Evolutionary conservation across 495 filamentous ascomycete genomes (phyloP).

Genomic region (Filosporella fistucella): DNA sequence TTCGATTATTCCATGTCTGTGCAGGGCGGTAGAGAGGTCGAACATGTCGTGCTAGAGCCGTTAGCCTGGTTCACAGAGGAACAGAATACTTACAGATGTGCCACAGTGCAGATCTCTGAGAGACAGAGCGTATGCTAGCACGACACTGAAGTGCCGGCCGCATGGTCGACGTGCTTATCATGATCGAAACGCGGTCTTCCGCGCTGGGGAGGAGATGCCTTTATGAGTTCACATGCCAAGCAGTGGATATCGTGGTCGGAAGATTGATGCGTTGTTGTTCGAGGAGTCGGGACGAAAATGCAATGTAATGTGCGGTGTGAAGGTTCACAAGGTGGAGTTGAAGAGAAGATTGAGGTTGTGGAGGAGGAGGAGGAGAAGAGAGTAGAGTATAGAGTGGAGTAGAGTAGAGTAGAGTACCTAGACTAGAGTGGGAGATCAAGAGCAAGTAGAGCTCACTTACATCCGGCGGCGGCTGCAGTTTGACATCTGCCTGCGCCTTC

Average conservation of each 20-base stretch:
- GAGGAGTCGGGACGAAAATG: not conserved
- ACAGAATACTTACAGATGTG: conserved; percentile 10
- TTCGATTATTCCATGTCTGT: conserved; percentile 12
- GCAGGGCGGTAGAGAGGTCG: conserved; percentile 19
- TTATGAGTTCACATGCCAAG: not conserved
- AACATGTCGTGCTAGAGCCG: conserved; percentile 10
- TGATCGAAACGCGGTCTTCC: conserved; percentile 8
- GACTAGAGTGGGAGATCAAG: no score
- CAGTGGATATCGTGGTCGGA: not conserved
- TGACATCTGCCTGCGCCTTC: no score
- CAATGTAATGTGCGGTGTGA: not conserved
- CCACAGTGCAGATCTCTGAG: conserved; percentile 3
- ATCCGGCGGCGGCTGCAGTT: no score
- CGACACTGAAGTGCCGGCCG: conserved; percentile 22
- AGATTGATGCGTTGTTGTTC: not conserved
- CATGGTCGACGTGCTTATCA: conserved; percentile 22
- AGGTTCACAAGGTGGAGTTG: not conserved
- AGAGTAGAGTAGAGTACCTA: no score
- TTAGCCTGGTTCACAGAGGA: not conserved
- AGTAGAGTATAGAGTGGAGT: not conserved
- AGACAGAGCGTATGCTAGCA: conserved; percentile 13
- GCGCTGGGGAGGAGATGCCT: not conserved
- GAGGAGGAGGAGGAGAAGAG: not conserved
- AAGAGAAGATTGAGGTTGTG: not conserved
- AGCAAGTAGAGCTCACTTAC: no score